Base-by-base conservation (phyloP, 352 stramenopile genomes). In the Bremia lactucae region DNA sequence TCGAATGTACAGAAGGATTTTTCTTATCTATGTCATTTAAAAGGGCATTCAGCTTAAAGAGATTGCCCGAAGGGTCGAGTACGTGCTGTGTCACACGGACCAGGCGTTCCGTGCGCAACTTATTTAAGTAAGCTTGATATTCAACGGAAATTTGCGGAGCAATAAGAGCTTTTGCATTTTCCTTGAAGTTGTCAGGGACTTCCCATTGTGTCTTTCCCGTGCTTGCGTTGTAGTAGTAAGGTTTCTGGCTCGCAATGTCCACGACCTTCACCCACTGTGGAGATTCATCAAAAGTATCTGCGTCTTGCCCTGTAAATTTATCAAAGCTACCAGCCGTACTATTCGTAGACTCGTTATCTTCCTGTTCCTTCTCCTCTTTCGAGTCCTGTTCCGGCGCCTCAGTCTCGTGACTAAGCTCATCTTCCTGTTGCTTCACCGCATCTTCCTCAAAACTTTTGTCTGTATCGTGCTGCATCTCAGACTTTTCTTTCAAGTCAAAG, bases 161-260 rank as follows among this genome's bases (percentile, higher is more conserved):
- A 24, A 41, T 43, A 1, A 24, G 52, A 19, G 40, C 20, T 46
- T 31, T 24, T 16, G 47, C 40, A 34, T 52, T 43, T 15, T 81
- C 71, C 10, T 68, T 48, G 33, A 71, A 86, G 3, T 52, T 49
- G 3, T 72, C 46, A 0, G 80, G 80, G 10, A 66, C 31, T 9
- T 87, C 73, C 80, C 80, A 92, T 39, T 85, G 72, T 29, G 77
- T 92, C 40, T 48, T 65, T 21, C 62, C 59, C 7, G 70, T 84
- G 24, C 65, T 61, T 1, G 66, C 54, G 52, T 90, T 68, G 42
- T 80, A 65, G 46, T 72, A 92, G 44, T 90, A 92, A 18, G 80
- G 66, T 14, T 87, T 87, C 2, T 71, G 72, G 21, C 56, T 81
- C 4, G 62, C 28, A 31, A 43, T 49, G 37, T 92, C 80, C n/a